Evolutionary conservation across 2,329 filamentous ascomycete genomes (phyloP).

Genomic region (Penicillium sp.): DNA sequence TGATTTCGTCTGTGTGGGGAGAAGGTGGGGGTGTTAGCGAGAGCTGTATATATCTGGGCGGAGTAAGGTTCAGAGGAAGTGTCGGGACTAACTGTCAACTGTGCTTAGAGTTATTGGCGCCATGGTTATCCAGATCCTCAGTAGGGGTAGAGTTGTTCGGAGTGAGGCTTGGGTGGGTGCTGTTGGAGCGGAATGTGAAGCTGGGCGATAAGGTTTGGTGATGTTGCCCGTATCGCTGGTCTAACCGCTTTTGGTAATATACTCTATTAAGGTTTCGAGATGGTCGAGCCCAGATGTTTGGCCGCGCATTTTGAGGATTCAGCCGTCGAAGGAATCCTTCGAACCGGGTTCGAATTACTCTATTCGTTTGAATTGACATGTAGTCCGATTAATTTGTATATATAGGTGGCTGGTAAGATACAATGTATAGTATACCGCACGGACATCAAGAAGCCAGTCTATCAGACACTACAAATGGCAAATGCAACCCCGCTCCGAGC

Average conservation of each 20-base stretch:
- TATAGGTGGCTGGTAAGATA: constrained; percentile 15
- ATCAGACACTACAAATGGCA: constrained; percentile 15
- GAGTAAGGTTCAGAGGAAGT: neutral
- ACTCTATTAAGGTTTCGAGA: neutral
- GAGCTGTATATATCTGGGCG: too few relatives aligned
- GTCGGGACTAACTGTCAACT: constrained; percentile 39
- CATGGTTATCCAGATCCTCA: constrained; percentile 28
- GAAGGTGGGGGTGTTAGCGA: neutral
- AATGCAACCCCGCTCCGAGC: constrained; percentile 14
- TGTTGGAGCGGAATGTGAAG: constrained; percentile 4
- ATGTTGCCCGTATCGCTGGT: neutral
- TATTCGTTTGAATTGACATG: neutral
- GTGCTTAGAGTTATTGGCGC: constrained; percentile 41
- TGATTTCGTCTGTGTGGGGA: constrained; percentile 54
- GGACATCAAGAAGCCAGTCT: constrained; percentile 16
- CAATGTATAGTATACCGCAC: constrained; percentile 17
- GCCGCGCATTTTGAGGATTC: neutral
- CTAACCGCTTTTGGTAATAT: constrained; percentile 21
- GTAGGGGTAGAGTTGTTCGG: neutral
- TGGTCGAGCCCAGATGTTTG: neutral
- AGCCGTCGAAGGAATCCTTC: neutral
- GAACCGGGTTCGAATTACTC: neutral
- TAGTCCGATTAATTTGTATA: constrained; percentile 7
- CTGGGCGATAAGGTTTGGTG: constrained; percentile 2
- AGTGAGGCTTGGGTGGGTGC: neutral